phyloP scores from a whole-genome alignment of 2,329 filamentous ascomycete species.

The Lasiodiplodia hormozganensis region DNA sequence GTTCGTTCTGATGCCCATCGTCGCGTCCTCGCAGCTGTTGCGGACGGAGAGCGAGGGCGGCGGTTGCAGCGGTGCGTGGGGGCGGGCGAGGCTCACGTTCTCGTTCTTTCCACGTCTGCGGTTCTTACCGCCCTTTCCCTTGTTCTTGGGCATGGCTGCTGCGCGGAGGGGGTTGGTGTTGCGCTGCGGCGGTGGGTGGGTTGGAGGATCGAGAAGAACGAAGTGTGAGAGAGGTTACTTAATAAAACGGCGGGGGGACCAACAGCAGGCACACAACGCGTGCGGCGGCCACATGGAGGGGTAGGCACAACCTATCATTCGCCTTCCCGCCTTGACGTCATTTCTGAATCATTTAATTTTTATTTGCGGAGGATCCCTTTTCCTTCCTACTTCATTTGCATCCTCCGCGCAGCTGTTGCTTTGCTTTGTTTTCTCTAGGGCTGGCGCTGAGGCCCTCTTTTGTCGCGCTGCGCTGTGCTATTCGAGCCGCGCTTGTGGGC shows the following conservation, averaged over 20 bases:
- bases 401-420: neutral
- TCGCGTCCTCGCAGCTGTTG: too few species aligned
- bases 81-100: constrained; percentile 39
- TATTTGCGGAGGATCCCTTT: neutral
- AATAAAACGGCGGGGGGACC: neutral
- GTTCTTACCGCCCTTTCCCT: constrained; percentile 90
- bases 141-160: constrained; percentile 26
- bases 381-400: neutral
- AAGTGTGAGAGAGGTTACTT: constrained; percentile 6
- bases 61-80: neutral
- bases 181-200: constrained; percentile 11
- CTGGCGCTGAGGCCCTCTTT: neutral
- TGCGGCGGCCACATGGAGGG: neutral
- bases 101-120: constrained; percentile 98
- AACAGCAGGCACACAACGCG: neutral
- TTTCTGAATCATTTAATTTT: neutral
- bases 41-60: neutral
- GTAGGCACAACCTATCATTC: constrained; percentile 1
- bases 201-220: neutral
- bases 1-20: neutral
- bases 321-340: constrained; percentile 17
- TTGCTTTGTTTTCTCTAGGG: neutral
- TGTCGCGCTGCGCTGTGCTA: neutral
- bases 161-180: constrained; percentile 23
- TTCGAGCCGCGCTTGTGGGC: neutral